Conservation (phyloP, 2,329 filamentous ascomycete species). For the Colletotrichum plurivorum region DNA sequence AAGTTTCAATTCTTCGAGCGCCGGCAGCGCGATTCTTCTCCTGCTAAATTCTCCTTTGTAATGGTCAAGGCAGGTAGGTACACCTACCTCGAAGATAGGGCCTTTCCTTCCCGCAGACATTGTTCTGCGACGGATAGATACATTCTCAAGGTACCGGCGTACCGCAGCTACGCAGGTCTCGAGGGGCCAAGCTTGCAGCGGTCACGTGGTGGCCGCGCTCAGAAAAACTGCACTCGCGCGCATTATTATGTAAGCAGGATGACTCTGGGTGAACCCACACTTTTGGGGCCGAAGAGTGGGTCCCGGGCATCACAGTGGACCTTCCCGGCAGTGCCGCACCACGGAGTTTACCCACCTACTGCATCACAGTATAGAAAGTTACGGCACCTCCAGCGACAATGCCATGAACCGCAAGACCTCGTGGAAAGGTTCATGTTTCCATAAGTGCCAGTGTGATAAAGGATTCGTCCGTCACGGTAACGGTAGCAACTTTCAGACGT, state of each 20-base stretch:
- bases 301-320: too few species aligned
- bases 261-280: too few species aligned
- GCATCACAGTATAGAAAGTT: too few species aligned
- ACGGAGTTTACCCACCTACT: too few species aligned
- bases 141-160: background rate
- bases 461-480: background rate
- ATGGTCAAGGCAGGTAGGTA: too few species aligned
- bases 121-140: background rate
- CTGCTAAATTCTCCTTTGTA: background rate
- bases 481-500: background rate
- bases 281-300: too few species aligned
- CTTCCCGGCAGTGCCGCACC: too few species aligned
- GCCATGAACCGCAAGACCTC: too few species aligned
- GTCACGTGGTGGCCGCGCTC: background rate
- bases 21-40: background rate
- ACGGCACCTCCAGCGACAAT: too few species aligned
- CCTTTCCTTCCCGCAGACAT: background rate
- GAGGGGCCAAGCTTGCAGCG: background rate
- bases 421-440: too few species aligned
- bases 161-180: background rate
- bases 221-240: background rate
- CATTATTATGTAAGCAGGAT: constrained; percentile 3
- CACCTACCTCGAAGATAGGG: background rate
- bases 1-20: background rate
- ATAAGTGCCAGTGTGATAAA: background rate